Evolutionary conservation across 768 basidiomycete genomes (phyloP).

Genomic region (Suillus plorans): DNA sequence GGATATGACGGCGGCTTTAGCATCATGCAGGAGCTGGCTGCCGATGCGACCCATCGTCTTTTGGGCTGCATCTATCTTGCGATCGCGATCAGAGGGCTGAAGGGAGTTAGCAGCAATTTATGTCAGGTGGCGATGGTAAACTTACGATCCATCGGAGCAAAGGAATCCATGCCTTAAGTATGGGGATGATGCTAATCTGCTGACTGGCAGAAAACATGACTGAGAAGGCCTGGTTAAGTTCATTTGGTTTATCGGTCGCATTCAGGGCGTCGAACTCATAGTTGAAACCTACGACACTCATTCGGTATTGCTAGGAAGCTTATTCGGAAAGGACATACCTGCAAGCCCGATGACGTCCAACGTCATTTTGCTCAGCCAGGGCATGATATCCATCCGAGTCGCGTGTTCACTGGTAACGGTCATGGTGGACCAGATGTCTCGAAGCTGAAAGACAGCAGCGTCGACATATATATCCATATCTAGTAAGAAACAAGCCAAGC

Average conservation of each 20-base stretch:
- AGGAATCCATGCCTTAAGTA: slow-evolving; percentile 38
- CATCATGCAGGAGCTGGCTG: slow-evolving; percentile 44
- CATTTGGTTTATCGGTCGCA: slow-evolving; percentile 23
- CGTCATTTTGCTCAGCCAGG: slow-evolving; percentile 36
- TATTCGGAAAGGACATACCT: slow-evolving; percentile 21
- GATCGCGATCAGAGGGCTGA: slow-evolving; percentile 22
- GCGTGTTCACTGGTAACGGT: slow-evolving; percentile 20
- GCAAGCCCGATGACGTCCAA: slow-evolving; percentile 44
- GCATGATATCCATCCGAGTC: slow-evolving; percentile 29
- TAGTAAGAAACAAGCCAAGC: slow-evolving; percentile 5
- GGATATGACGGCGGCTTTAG: slow-evolving; percentile 40
- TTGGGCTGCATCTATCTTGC: slow-evolving; percentile 29
- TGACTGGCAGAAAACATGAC: slow-evolving; percentile 25
- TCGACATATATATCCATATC: not conserved
- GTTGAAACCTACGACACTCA: slow-evolving; percentile 34
- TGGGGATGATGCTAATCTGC: slow-evolving; percentile 20
- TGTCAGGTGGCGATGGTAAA: not conserved
- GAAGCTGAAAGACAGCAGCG: slow-evolving; percentile 34
- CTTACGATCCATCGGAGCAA: slow-evolving; percentile 39
- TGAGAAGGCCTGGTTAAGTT: slow-evolving; percentile 34
- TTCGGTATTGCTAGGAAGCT: not conserved
- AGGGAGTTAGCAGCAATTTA: not conserved
- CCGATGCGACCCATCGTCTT: slow-evolving; percentile 52
- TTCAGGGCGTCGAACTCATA: slow-evolving; percentile 36
- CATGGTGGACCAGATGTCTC: slow-evolving; percentile 46